These are phyloP conservation scores for Corymbia maculata DNA, from an alignment of 345 rosid species.

Conservation along the genomic window DNA sequence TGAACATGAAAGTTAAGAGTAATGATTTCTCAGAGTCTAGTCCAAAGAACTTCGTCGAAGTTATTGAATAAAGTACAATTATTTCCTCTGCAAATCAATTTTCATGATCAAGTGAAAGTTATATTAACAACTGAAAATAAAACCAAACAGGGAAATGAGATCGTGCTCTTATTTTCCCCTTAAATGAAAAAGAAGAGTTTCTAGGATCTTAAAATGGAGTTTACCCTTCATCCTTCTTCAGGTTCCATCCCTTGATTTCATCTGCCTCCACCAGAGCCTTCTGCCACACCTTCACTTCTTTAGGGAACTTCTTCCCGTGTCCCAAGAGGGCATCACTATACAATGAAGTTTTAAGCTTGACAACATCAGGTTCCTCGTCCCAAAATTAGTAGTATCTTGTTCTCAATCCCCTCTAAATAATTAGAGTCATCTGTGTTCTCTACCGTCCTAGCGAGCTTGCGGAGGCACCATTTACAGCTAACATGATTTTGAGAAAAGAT, in stretches of 20 bases:
- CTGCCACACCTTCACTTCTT: background rate
- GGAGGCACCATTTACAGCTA: background rate
- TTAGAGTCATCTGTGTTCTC: too few relatives aligned
- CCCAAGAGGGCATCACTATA: background rate
- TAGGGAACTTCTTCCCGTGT: background rate
- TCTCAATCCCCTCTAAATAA: too few relatives aligned
- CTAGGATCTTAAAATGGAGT: background rate
- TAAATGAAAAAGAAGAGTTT: background rate
- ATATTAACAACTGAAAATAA: background rate
- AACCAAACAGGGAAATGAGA: background rate
- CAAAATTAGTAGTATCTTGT: too few relatives aligned
- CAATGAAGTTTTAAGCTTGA: background rate
- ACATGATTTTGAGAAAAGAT: background rate
- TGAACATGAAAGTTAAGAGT: too few relatives aligned
- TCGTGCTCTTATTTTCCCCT: background rate
- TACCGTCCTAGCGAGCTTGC: background rate
- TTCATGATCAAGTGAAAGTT: background rate
- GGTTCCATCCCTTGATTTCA: background rate
- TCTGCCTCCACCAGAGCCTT: background rate
- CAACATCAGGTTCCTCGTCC: background rate
- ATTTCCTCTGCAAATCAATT: background rate
- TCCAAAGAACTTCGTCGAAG: too few relatives aligned
- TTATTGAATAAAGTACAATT: background rate
- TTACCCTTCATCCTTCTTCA: background rate
- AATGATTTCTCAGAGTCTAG: too few relatives aligned